Conservation (phyloP, 2,329 filamentous ascomycete genomes). For the Aspergillus calidoustus region DNA sequence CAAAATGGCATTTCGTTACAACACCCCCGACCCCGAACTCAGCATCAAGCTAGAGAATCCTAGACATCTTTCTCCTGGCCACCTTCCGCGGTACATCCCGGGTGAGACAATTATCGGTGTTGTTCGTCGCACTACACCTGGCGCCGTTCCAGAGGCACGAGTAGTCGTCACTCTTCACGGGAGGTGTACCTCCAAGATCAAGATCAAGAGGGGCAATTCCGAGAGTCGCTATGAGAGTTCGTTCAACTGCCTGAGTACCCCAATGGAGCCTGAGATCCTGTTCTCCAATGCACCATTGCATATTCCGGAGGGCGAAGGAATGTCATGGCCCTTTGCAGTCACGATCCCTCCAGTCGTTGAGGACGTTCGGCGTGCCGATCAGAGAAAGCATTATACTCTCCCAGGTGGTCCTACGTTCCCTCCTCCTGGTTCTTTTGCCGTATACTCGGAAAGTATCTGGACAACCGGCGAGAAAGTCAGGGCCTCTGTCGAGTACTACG, state of each 20-base stretch:
- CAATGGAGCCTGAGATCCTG: background rate
- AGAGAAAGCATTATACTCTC: background rate
- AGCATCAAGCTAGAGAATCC: background rate
- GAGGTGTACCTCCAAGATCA: background rate
- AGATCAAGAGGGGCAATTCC: background rate
- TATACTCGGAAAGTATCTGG: background rate
- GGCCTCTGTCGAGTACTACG: conserved; percentile 1
- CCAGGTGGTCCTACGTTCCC: background rate
- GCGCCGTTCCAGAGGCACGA: background rate
- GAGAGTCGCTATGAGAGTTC: background rate
- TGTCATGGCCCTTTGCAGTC: conserved; percentile 11
- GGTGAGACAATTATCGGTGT: conserved; percentile 8
- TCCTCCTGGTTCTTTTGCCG: background rate
- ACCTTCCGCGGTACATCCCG: background rate
- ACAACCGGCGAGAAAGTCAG: background rate
- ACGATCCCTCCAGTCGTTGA: background rate
- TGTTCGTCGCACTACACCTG: background rate
- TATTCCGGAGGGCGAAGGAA: conserved; percentile 1
- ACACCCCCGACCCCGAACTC: background rate
- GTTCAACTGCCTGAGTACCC: background rate
- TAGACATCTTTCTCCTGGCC: too few relatives aligned
- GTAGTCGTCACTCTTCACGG: conserved; percentile 7
- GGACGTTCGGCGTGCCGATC: background rate
- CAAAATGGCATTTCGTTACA: background rate
- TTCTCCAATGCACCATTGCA: background rate